Evolutionary conservation across 2,329 filamentous ascomycete species (phyloP), one percentile per base, ranked within the genome.

Genomic region (Neofusicoccum kwambonambiense): DNA sequence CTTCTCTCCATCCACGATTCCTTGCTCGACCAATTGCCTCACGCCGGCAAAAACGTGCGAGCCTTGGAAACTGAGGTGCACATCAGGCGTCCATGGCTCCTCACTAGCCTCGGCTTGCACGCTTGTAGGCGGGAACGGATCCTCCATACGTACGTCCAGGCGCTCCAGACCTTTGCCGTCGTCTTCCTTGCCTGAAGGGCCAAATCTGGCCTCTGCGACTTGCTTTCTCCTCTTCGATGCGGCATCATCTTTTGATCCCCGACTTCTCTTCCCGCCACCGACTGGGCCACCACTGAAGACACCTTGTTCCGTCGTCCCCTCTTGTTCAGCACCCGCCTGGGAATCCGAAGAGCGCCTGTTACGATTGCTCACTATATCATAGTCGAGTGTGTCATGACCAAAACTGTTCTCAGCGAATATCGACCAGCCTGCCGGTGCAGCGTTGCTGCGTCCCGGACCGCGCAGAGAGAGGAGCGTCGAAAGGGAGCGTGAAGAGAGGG

Each of bases 1-100:
- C 63, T 82, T 86, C 71, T 88, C 84, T 1, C 91, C 89, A 73
- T 96, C 87, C 31, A 96, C 81, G 58, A 91, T 83, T 0, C 91
- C 92, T 15, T 86, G 79, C 75, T 96, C 92, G 0, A 94, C 90
- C 37, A 96, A 82, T 71, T 90, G 87, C 54, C 91, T 84, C 27
- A 96, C 83, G 0, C 93, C 93, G 0, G 89, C 89, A 78, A 96
- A 94, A 2, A 96, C 88, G 73, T 96, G 91, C 0, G 84, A 77
- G 0, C 93, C 93, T 44, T 89, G 85, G 67, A 97, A 90, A 0
- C 86, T 88, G 9, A 96, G 76, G 19, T 84, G 83, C 17, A 91
- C 78, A 60, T 82, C 80, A 0, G 88, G 88, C n/a, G 79, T 78
- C 83, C 86, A 89, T 11, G 67, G 56, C 27, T 58, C 35, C 64